Evolutionary conservation across 228 moss, liverwort and hornwort species (phyloP), one percentile per base, ranked within the genome.

Genomic region (Sphagnum magellanicum): DNA sequence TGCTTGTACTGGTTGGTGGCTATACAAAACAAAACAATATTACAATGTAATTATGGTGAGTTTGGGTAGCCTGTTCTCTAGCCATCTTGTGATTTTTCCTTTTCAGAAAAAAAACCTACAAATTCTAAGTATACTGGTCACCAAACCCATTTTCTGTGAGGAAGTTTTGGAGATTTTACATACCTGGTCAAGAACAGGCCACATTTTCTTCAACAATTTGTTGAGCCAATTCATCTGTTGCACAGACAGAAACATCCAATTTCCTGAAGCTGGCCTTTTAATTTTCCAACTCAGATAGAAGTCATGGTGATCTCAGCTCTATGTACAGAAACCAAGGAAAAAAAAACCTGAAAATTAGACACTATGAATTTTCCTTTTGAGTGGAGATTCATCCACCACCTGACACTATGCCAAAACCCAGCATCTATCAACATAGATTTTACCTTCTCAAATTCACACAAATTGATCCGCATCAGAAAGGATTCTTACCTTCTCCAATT

Each of bases 141-240:
- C 8, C 55, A 8, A 14, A 63, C 83, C 55, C 51, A 32, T 32
- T 32, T 32, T 32, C 32, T 32, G 32, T 32, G 3, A 32, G 32
- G 32, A 32, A 32, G 32, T 32, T 32, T 32, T 32, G 32, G 32
- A 32, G 32, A 32, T 32, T 32, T 32, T 32, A 32, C 32, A 32
- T 32, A 97, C 96, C 96, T 91, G 78, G 75, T 91, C 90, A 63
- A 97, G 83, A 59, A 78, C 89, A 7, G 93, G 93, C 97, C 97
- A 97, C 13, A 93, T 65, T 75, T 87, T 78, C 15, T 61, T 74
- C 77, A 97, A 60, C 11, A 72, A 72, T 67, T 49, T 90, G 67
- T 97, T 97, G 72, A 97, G 32, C 97, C 97, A 97, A 0, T 90
- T 90, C 68, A 93, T 83, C 97, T 84, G 72, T 65, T 76, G 50